These are phyloP conservation scores for Paradendryphiella salina DNA, from an alignment of 2,329 filamentous ascomycete species.

Conservation along the genomic window DNA sequence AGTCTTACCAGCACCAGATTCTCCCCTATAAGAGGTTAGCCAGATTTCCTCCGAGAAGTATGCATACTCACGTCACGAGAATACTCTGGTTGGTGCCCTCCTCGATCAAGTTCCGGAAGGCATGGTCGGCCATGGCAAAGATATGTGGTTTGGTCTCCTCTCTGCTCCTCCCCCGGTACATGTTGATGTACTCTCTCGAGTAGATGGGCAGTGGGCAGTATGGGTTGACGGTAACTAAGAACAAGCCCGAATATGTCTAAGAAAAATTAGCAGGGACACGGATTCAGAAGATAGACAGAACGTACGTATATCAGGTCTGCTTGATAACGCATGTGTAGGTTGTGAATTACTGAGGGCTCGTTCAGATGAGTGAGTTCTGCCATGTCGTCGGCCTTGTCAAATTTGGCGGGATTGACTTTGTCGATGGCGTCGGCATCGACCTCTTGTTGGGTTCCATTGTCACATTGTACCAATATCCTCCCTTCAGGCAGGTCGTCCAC, in stretches of 20 bases:
- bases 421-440: slow-evolving; percentile 86
- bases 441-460: slow-evolving; percentile 92
- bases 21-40: slow-evolving; percentile 60
- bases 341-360: slow-evolving; percentile 96
- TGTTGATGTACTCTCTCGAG: slow-evolving; percentile 93
- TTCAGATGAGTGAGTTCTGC: slow-evolving; percentile 97
- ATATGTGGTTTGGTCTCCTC: slow-evolving; percentile 98
- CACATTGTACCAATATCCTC: slow-evolving; percentile 82
- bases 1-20: slow-evolving; percentile 96
- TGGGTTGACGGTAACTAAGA: slow-evolving; percentile 95
- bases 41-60: not conserved
- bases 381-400: slow-evolving; percentile 99
- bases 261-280: slow-evolving; percentile 4
- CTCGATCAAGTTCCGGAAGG: slow-evolving; percentile 92
- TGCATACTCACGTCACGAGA: slow-evolving; percentile 71
- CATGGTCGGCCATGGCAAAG: slow-evolving; percentile 95
- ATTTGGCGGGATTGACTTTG: slow-evolving; percentile 99
- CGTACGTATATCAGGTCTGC: slow-evolving; percentile 84
- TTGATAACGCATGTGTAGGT: slow-evolving; percentile 92
- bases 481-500: slow-evolving; percentile 75
- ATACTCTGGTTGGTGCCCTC: slow-evolving; percentile 97
- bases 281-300: slow-evolving; percentile 8
- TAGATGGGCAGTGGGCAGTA: slow-evolving; percentile 96
- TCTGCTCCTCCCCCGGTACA: slow-evolving; percentile 89
- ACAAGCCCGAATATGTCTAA: slow-evolving; percentile 92